Percentiles rank a stretch among this genome's conserved stretches.
Evolutionary conservation across 2,329 filamentous ascomycete species (phyloP).

Genomic region (Aspergillus fumigatus): DNA sequence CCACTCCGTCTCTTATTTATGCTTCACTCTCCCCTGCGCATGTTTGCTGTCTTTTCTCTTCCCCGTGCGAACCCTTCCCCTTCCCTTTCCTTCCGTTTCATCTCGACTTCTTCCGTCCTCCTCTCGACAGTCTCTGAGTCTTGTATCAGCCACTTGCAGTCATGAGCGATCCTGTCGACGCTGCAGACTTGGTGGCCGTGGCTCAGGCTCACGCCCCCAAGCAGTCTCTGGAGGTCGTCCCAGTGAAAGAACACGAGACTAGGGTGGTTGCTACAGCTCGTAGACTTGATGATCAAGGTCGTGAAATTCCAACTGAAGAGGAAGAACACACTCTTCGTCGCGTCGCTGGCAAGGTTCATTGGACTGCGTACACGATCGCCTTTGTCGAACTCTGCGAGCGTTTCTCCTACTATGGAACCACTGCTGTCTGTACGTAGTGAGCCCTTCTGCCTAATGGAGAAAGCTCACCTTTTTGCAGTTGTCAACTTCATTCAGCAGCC

Average conservation of each 20-base stretch:
- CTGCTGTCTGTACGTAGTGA: constrained; percentile 55
- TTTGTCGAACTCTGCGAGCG: constrained; percentile 72
- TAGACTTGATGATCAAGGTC: constrained; percentile 1
- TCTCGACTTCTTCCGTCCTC: neutral
- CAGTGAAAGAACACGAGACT: constrained; percentile 4
- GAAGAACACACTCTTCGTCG: constrained; percentile 34
- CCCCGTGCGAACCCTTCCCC: neutral
- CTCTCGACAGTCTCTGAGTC: neutral
- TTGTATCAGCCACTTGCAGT: neutral
- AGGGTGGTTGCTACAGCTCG: neutral
- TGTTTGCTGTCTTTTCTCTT: neutral
- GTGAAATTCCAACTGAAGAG: constrained; percentile 27
- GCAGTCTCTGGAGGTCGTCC: neutral
- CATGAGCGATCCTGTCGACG: constrained; percentile 9
- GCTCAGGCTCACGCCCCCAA: constrained; percentile 8
- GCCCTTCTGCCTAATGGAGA: neutral
- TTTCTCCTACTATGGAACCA: constrained; percentile 72
- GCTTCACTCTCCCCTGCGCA: neutral
- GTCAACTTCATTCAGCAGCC: constrained; percentile 60
- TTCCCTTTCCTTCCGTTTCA: neutral
- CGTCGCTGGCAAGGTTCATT: constrained; percentile 49
- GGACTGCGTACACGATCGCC: constrained; percentile 64
- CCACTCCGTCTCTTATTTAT: neutral
- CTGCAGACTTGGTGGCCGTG: constrained; percentile 2
- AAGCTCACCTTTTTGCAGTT: constrained; percentile 30